phyloP scores from a whole-genome alignment of 108 stramenopile genomes.

The Stephanodiscus triporus region DNA sequence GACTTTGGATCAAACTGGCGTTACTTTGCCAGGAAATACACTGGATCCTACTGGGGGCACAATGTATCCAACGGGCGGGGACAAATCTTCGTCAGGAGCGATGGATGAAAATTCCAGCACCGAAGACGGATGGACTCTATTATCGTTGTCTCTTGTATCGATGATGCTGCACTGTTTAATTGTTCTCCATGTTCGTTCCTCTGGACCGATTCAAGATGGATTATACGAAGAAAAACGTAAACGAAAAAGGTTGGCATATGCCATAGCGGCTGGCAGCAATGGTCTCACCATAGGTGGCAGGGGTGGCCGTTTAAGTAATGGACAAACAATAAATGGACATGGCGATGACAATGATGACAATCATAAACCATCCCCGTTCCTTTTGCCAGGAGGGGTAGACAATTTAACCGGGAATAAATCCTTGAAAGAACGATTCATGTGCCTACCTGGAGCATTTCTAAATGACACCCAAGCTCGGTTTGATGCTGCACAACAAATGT shows the following conservation, averaged over 20 bases:
- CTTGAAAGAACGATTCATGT: conserved; percentile 39
- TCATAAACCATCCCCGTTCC: conserved; percentile 30
- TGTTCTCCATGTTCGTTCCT: conserved; percentile 77
- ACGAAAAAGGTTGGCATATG: conserved; percentile 50
- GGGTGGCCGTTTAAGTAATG: conserved; percentile 7
- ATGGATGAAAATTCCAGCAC: conserved; percentile 4
- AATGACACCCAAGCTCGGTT: conserved; percentile 44
- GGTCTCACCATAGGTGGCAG: conserved; percentile 1
- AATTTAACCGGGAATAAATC: conserved; percentile 28
- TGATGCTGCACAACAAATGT: conserved; percentile 43
- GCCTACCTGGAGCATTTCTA: conserved; percentile 46
- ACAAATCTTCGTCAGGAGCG: conserved; percentile 11
- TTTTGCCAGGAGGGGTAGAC: conserved; percentile 36
- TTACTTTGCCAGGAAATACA: conserved; percentile 15
- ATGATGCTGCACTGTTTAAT: conserved; percentile 72
- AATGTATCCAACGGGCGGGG: conserved; percentile 6
- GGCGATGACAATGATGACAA: conserved; percentile 28
- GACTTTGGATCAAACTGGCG: conserved; percentile 59
- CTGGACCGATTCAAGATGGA: conserved; percentile 63
- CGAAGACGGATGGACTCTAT: conserved; percentile 56
- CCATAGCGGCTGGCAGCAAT: conserved; percentile 36
- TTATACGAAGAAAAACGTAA: conserved; percentile 37
- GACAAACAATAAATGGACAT: conserved; percentile 22
- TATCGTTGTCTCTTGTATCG: conserved; percentile 58
- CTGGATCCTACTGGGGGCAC: conserved; percentile 5